Evolutionary conservation across 2,329 filamentous ascomycete genomes (phyloP), one percentile per base, ranked within the genome.

Genomic region (Xenoacremonium recifei): DNA sequence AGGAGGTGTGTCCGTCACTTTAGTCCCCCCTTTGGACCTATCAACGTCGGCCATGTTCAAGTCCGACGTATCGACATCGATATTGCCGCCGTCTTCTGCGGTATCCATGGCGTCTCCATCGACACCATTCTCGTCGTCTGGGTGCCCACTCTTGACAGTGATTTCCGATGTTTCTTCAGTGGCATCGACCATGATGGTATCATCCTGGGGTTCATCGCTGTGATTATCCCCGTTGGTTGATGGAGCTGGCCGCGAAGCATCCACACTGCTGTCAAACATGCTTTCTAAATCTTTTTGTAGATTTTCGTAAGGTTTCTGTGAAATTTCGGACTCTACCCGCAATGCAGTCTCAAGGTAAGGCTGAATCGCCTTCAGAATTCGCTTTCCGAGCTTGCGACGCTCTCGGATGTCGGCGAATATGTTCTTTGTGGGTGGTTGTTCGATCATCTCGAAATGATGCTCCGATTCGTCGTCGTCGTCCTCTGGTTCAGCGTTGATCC

Each of bases 301-400:
- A 35, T 76, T 76, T 39, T 90, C 85, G 34, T 82, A 79, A 1
- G 86, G 74, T 55, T 83, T 85, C 39, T 83, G 78, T 37, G 77
- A 83, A 31, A 95, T 75, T 46, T 93, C 87, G n/a, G 87, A 84
- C 63, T 97, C 92, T 40, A 88, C 87, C 39, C 77, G 79, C 35
- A 90, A 68, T 1, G 89, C 89, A 40, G 80, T 76, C 62, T 96
- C 87, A 3, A 96, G 72, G 33, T 82, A 76, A 12, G 87, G 82
- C 61, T 95, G 88, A 21, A 95, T 77, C 1, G 84, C 81, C 62
- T 89, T 95, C 51, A 95, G 77, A 47, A 96, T 95, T 19, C 90
- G 82, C 66, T 95, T 96, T 18, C 87, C 89, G n/a, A 95, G 71
- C 54, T 85, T 87, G 57, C 88, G 87, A 47, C 87, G 82, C 53